These are phyloP conservation scores for Garcia nutans DNA, from an alignment of 345 rosid species.

Conservation along the genomic window DNA sequence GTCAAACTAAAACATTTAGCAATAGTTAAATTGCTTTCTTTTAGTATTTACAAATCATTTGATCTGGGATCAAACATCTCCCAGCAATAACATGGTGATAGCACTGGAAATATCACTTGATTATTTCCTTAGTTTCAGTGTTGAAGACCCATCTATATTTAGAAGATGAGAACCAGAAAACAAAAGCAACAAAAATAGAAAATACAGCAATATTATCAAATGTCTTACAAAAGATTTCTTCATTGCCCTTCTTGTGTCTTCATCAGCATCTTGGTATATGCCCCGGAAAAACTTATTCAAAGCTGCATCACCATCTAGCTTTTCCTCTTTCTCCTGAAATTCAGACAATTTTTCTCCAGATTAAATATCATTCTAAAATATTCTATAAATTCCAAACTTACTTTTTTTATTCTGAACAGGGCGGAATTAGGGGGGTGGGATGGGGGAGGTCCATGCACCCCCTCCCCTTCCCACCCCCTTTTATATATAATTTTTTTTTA, in stretches of 20 bases:
- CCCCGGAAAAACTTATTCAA: constrained; percentile 88
- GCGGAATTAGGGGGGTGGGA: too few relatives aligned
- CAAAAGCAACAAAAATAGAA: neutral
- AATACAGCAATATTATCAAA: neutral
- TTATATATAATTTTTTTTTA: too few relatives aligned
- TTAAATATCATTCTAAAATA: neutral
- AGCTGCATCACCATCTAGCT: constrained; percentile 93
- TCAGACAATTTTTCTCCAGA: neutral
- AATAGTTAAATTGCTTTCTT: neutral
- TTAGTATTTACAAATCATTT: neutral
- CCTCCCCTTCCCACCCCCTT: too few relatives aligned
- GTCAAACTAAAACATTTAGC: neutral
- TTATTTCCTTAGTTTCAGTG: neutral
- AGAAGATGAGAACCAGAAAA: neutral
- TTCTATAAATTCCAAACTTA: too few relatives aligned
- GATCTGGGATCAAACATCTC: neutral
- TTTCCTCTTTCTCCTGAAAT: constrained; percentile 91
- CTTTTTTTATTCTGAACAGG: too few relatives aligned
- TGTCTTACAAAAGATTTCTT: constrained; percentile 86
- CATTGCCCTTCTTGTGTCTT: constrained; percentile 92
- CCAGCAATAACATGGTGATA: neutral
- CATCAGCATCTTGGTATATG: constrained; percentile 74
- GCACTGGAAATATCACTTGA: neutral
- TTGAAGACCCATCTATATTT: neutral
- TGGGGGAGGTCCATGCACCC: too few relatives aligned